Evolutionary conservation across 2,329 filamentous ascomycete genomes (phyloP).

Genomic region (Penicillium sp.): DNA sequence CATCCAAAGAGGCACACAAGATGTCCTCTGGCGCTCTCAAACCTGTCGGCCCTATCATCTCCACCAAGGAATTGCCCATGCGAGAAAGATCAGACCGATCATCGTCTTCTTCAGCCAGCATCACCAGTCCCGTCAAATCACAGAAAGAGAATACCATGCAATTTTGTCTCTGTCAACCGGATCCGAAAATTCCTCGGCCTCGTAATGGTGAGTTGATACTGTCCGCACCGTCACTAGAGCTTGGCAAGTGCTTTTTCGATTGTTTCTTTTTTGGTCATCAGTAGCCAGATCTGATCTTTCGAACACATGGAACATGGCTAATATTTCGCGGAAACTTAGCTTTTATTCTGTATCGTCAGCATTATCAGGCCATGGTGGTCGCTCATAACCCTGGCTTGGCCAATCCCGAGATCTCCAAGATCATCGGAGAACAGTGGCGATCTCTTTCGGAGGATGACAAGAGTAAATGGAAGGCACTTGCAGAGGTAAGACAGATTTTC

Average conservation of each 20-base stretch:
- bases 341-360: constrained; percentile 95
- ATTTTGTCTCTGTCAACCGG: constrained; percentile 68
- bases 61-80: constrained; percentile 23
- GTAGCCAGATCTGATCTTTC: neutral
- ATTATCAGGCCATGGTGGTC: constrained; percentile 80
- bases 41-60: constrained; percentile 13
- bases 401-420: constrained; percentile 96
- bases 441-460: constrained; percentile 71
- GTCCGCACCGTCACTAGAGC: constrained; percentile 17
- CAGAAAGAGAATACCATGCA: constrained; percentile 46
- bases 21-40: constrained; percentile 11
- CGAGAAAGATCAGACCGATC: constrained; percentile 32
- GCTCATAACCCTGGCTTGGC: constrained; percentile 81
- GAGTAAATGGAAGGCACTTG: constrained; percentile 81
- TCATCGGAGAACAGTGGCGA: constrained; percentile 91
- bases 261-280: constrained; percentile 17
- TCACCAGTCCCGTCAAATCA: constrained; percentile 34
- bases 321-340: constrained; percentile 53
- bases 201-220: constrained; percentile 61
- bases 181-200: constrained; percentile 68
- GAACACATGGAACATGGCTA: constrained; percentile 1
- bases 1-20: constrained; percentile 17
- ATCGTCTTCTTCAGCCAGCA: constrained; percentile 29
- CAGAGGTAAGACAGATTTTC: constrained; percentile 58
- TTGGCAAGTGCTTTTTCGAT: constrained; percentile 26